phyloP scores from a whole-genome alignment of 495 filamentous ascomycete species.

The Neurospora sublineolata region DNA sequence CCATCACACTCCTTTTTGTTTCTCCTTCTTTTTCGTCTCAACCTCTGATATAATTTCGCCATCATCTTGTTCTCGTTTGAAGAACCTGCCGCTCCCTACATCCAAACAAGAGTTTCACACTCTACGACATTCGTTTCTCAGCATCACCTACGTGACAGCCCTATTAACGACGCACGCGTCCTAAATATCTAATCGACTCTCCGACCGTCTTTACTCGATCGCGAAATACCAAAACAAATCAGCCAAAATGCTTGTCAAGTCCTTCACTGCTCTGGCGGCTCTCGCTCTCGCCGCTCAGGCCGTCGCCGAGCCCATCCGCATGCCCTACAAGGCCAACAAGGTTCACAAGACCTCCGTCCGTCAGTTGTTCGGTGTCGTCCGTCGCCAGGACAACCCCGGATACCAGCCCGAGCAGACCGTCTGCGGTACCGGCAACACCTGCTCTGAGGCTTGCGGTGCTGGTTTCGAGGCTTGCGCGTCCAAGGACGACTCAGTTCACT shows the following conservation, averaged over 20 bases:
- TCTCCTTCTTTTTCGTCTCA: constrained; percentile 7
- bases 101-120: constrained; percentile 15
- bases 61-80: constrained; percentile 2
- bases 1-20: background rate
- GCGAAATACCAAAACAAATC: background rate
- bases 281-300: constrained; percentile 28
- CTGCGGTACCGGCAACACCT: constrained; percentile 31
- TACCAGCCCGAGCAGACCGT: constrained; percentile 32
- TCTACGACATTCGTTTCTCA: constrained; percentile 24
- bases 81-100: constrained; percentile 18
- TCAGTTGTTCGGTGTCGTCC: constrained; percentile 29
- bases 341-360: constrained; percentile 28
- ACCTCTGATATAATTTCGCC: background rate
- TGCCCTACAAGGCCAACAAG: constrained; percentile 28
- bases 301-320: constrained; percentile 23
- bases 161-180: background rate
- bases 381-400: constrained; percentile 23
- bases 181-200: background rate
- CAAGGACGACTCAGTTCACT: constrained; percentile 28
- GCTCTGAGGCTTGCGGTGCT: constrained; percentile 36
- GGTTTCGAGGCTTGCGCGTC: constrained; percentile 32
- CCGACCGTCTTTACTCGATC: background rate
- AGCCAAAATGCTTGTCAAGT: constrained; percentile 27
- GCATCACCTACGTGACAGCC: constrained; percentile 4
- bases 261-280: constrained; percentile 28